Conservation (phyloP, 2,329 filamentous ascomycete species). For the Fusarium bactridioides region DNA sequence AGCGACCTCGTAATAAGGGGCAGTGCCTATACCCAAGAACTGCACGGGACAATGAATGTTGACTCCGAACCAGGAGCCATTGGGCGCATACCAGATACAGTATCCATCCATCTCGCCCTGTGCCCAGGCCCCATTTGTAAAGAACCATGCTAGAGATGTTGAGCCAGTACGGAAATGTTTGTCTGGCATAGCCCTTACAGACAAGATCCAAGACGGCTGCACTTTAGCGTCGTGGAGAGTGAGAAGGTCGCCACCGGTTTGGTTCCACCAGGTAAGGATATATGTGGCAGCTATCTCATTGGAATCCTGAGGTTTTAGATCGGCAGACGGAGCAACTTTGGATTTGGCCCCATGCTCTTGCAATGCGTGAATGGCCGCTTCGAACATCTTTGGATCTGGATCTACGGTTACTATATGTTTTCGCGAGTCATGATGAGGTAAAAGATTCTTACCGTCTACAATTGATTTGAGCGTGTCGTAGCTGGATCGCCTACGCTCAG, state of each 20-base stretch:
- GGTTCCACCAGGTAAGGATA: neutral
- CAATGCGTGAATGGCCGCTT: neutral
- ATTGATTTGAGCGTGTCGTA: neutral
- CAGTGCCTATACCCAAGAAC: neutral
- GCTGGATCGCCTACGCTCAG: neutral
- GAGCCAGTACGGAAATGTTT: neutral
- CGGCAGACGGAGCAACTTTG: neutral
- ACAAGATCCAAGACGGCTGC: neutral
- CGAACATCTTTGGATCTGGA: neutral
- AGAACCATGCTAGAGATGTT: neutral
- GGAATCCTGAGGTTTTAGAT: neutral
- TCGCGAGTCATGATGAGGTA: neutral
- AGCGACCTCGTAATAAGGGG: neutral
- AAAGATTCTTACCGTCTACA: neutral
- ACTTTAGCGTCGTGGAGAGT: neutral
- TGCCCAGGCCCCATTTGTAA: neutral
- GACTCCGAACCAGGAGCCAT: neutral
- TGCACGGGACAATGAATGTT: neutral
- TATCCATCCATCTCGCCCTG: neutral
- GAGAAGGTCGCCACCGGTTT: neutral
- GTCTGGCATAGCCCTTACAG: neutral
- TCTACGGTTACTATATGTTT: neutral
- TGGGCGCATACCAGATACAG: neutral
- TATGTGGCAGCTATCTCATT: neutral
- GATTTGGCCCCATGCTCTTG: neutral